Conservation (phyloP, 306 rosid species). For the Prunus mira region DNA sequence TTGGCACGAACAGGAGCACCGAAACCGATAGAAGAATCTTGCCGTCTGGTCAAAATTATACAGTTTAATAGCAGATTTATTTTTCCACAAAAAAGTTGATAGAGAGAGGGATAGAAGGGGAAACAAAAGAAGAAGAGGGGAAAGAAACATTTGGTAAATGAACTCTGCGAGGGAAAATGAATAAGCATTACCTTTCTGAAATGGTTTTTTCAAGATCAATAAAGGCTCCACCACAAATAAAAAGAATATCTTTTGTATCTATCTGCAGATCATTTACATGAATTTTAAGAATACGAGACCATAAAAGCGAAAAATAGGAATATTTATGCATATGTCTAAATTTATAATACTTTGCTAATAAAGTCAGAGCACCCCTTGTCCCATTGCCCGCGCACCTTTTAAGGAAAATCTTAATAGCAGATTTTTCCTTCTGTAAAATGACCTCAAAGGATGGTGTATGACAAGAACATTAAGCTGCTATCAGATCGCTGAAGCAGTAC, state of each 20-base stretch:
- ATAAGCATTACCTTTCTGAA: conserved; percentile 74
- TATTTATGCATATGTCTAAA: background rate
- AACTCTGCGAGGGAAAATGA: background rate
- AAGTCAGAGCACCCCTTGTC: no score
- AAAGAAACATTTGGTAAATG: conserved; percentile 2
- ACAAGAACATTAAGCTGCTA: no score
- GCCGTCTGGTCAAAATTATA: conserved; percentile 57
- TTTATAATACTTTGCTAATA: no score
- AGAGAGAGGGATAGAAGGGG: background rate
- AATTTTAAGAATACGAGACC: background rate
- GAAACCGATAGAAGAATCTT: conserved; percentile 94
- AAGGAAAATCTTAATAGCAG: no score
- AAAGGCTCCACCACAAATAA: conserved; percentile 96
- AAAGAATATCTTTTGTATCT: conserved; percentile 91
- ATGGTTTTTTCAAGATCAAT: conserved; percentile 94
- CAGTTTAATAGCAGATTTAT: conserved; percentile 22
- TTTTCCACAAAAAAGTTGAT: background rate
- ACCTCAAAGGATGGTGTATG: no score
- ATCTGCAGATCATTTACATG: conserved; percentile 50
- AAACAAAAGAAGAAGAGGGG: background rate
- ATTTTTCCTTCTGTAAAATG: no score
- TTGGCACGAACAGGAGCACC: conserved; percentile 97
- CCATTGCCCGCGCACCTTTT: no score
- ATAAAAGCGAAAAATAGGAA: background rate
- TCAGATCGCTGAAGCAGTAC: no score